Evolutionary conservation across 805 yeast genomes (phyloP).

Genomic region (Nakazawaea ambrosiae): DNA sequence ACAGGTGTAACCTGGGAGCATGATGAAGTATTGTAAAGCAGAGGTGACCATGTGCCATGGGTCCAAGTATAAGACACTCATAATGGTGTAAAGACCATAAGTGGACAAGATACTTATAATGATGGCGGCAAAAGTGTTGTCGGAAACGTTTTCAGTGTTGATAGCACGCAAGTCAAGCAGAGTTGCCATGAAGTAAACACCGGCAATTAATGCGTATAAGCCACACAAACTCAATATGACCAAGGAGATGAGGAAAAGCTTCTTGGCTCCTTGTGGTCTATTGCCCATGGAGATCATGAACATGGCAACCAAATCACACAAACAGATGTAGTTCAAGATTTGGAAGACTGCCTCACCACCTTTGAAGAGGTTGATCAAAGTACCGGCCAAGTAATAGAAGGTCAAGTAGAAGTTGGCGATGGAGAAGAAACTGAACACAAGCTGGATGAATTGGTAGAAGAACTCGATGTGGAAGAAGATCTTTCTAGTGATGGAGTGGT

Average conservation of each 20-base stretch:
- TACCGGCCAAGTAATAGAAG: conserved; percentile 88
- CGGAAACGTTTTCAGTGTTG: conserved; percentile 20
- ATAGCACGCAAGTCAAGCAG: conserved; percentile 33
- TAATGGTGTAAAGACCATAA: conserved; percentile 78
- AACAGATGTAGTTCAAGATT: conserved; percentile 76
- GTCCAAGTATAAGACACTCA: conserved; percentile 78
- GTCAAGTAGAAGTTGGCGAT: conserved; percentile 88
- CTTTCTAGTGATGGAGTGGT: conserved; percentile 77
- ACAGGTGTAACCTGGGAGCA: conserved; percentile 87
- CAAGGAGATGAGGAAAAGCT: conserved; percentile 67
- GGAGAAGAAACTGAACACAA: conserved; percentile 87
- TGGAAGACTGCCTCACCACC: conserved; percentile 86
- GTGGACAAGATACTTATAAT: conserved; percentile 84
- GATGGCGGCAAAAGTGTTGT: conserved; percentile 60
- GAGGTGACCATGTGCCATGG: conserved; percentile 93
- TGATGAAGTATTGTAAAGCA: conserved; percentile 71
- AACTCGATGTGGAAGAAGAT: conserved; percentile 81
- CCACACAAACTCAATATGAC: conserved; percentile 73
- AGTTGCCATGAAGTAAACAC: conserved; percentile 67
- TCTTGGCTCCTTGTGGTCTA: conserved; percentile 93
- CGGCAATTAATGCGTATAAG: conserved; percentile 72
- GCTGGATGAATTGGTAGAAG: conserved; percentile 72
- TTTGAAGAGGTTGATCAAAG: conserved; percentile 41
- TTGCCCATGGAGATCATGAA: conserved; percentile 94
- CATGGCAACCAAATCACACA: conserved; percentile 79